Base-by-base conservation (phyloP, 2,329 filamentous ascomycete species). In the Cytospora leucostoma region DNA sequence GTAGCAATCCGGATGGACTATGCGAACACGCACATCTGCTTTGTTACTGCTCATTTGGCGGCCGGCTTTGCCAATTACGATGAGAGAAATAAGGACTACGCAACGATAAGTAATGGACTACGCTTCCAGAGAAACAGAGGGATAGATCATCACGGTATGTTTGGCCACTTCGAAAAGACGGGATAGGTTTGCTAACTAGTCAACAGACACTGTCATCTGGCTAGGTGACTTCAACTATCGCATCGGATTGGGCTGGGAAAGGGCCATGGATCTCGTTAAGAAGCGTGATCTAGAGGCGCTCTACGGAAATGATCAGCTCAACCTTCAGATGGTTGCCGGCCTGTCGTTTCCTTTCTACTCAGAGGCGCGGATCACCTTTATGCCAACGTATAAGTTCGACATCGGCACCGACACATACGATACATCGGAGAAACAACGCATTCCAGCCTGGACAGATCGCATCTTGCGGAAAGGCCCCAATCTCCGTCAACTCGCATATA, bases 211-310 rank as follows among this genome's bases (percentile, higher is more conserved):
- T 27, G 89, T 98, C 40, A 89, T 97, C 59, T 99, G 95, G 94
- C 84, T 97, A 50, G 95, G 95, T 6, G 95, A 99, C 75, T 99
- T 99, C 80, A 99, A 99, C 73, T 99, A 99, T 76, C 89, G 95
- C 19, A 96, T 99, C 70, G 94, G 93, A 1, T 82, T 98, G 63
- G 84, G 83, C 52, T 87, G 92, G 67, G 92, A 97, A 47, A 88
- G 84, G 65, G 91, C 92, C 8, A 88, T 91, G 68, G 84, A 88
- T 37, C 79, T 96, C 11, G 86, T 97, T 61, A 84, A 88, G 69
- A 82, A 84, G 61, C 81, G 85, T 33, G 89, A 97, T 71, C 80
- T 96, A 12, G 90, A 89, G 62, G 88, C 83, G 19, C 78, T 98
- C 56, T 96, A 97, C 73, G 90, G 95, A 66, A 96, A 97, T 70